phyloP scores from a whole-genome alignment of 345 rosid genomes.

The Rhizophora apiculata region DNA sequence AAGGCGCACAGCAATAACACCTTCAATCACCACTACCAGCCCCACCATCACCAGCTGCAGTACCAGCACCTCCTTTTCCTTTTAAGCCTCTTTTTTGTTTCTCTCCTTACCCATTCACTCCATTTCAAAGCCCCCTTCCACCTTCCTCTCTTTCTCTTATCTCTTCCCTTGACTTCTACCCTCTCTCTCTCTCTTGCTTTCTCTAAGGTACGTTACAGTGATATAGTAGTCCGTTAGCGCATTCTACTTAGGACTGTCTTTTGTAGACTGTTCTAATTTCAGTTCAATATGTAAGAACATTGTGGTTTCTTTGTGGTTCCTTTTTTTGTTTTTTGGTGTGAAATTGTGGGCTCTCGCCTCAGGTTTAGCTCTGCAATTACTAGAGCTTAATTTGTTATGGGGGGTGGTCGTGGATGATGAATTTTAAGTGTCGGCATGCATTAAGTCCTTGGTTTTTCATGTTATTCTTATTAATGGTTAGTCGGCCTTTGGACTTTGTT shows the following conservation, averaged over 20 bases:
- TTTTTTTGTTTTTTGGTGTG: neutral
- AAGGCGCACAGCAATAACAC: neutral
- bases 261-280: too few relatives aligned
- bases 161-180: slow-evolving; percentile 1
- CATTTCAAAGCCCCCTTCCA: neutral
- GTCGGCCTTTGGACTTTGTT: too few relatives aligned
- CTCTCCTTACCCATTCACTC: slow-evolving; percentile 12
- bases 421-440: neutral
- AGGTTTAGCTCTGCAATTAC: neutral
- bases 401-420: too few relatives aligned
- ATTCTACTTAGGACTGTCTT: too few relatives aligned
- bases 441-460: too few relatives aligned
- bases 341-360: neutral
- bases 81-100: slow-evolving; percentile 12
- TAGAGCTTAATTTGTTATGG: neutral
- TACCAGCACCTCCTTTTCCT: neutral
- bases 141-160: neutral
- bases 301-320: neutral
- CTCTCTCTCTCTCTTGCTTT: neutral
- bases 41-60: neutral
- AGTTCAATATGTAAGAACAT: too few relatives aligned
- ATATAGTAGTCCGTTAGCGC: too few relatives aligned
- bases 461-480: too few relatives aligned
- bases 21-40: neutral
- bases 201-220: neutral